Evolutionary conservation across 1,139 yeast species (phyloP), one percentile per base, ranked within the genome.

Genomic region (Kodamaea ohmeri): DNA sequence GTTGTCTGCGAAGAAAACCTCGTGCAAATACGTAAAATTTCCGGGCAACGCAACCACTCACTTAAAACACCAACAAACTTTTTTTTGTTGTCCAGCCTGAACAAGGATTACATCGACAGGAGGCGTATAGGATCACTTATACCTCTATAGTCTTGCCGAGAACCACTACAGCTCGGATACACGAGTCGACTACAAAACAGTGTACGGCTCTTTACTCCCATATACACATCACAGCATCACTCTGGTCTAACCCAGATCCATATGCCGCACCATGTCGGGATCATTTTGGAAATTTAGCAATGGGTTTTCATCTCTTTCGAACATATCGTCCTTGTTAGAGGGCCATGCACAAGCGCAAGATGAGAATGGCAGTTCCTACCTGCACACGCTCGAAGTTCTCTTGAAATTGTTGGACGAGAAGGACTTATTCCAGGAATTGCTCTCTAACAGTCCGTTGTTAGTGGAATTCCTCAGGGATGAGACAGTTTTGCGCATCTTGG

Each of bases 271-370:
- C 38, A 83, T 83, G 92, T 81, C 90, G 3, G 84, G 86, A 24
- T 77, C 92, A 32, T 90, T 89, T 61, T 90, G 97, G 97, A 83
- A 87, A 60, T 85, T 87, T 62, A 87, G 90, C 40, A 85, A 83
- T 60, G 92, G 88, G 46, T 85, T 85, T 60, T 78, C 89, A 37
- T 78, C 88, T 37, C 77, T 81, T 34, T 80, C 90, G 7, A 77
- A 85, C 43, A 80, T 90, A 41, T 80, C 87, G 47, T 80, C 82
- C 39, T 71, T 90, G 34, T 72, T 92, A 47, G 86, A 83, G 49
- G 70, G 71, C 46, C 72, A 76, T 35, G 61, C 59, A 20, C 51
- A 56, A 35, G 56, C 55, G 22, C 58, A 56, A 25, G 64, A 60
- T 34, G 53, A 55, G 26, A 60, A 55, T 31, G 59, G 58, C 11